Percentiles rank a stretch among this genome's conserved stretches.
These are phyloP conservation scores for Alternaria alternata DNA, from an alignment of 2,329 filamentous ascomycete species.

Conservation along the genomic window DNA sequence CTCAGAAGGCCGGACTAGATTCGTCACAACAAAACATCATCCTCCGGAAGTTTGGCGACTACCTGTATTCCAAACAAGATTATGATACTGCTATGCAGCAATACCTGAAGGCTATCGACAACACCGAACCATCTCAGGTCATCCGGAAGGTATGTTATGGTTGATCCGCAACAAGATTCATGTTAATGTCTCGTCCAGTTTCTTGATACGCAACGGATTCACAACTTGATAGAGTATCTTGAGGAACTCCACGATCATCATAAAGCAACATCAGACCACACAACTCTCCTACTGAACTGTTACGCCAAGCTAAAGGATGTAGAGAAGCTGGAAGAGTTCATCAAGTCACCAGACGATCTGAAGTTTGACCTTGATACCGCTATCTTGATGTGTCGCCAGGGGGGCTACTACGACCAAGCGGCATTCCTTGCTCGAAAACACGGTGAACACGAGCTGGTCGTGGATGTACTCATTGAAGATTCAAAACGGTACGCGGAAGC, in stretches of 20 bases:
- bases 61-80: conserved; percentile 91
- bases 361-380: conserved; percentile 98
- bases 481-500: conserved; percentile 90
- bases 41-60: conserved; percentile 91
- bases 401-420: conserved; percentile 95
- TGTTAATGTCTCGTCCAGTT: conserved; percentile 64
- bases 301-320: conserved; percentile 98
- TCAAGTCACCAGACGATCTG: conserved; percentile 91
- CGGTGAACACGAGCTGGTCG: conserved; percentile 89
- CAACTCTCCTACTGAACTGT: conserved; percentile 91
- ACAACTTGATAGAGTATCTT: conserved; percentile 95
- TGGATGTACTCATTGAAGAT: conserved; percentile 95
- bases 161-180: not conserved
- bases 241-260: conserved; percentile 96
- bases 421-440: conserved; percentile 95
- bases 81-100: conserved; percentile 99
- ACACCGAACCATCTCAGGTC: conserved; percentile 93
- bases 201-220: conserved; percentile 94
- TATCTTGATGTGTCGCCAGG: conserved; percentile 96
- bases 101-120: conserved; percentile 94
- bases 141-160: conserved; percentile 75
- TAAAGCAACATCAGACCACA: conserved; percentile 93
- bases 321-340: conserved; percentile 93
- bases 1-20: conserved; percentile 86
- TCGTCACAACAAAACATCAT: conserved; percentile 86